Percentiles rank a stretch among this genome's conserved stretches.
phyloP scores from a whole-genome alignment of 1,284 basidiomycete genomes.

The Fistulinella staudtii region DNA sequence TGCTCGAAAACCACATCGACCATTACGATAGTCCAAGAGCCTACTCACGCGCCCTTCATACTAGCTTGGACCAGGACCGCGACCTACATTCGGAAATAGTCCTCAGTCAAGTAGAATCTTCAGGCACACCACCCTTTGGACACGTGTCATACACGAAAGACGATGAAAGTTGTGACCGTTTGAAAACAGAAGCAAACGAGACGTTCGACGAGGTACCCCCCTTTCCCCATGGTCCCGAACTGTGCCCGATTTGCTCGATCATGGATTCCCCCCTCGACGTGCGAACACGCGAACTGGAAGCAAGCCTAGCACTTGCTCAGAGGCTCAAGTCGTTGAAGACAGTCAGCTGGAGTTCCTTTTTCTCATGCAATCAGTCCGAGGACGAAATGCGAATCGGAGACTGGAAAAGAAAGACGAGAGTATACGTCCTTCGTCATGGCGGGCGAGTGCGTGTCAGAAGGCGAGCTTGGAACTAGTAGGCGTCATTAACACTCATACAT shows the following conservation, averaged over 20 bases:
- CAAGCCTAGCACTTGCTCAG: slow-evolving; percentile 42
- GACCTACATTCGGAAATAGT: slow-evolving; percentile 5
- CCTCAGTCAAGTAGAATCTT: slow-evolving; percentile 26
- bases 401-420: slow-evolving; percentile 31
- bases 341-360: slow-evolving; percentile 55
- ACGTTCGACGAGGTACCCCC: slow-evolving; percentile 17
- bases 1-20: slow-evolving; percentile 42
- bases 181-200: background rate
- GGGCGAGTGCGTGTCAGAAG: slow-evolving; percentile 42
- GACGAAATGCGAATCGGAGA: slow-evolving; percentile 17
- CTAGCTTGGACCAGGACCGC: slow-evolving; percentile 7
- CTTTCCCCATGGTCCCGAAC: slow-evolving; percentile 31
- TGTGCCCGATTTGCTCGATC: slow-evolving; percentile 28
- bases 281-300: slow-evolving; percentile 42
- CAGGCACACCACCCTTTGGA: slow-evolving; percentile 2
- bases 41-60: slow-evolving; percentile 17
- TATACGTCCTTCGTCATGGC: slow-evolving; percentile 36
- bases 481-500: background rate
- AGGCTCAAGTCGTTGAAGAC: slow-evolving; percentile 41
- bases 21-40: slow-evolving; percentile 33
- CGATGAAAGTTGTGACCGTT: slow-evolving; percentile 11
- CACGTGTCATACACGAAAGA: slow-evolving; percentile 24
- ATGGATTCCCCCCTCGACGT: slow-evolving; percentile 24
- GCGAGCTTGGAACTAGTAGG: slow-evolving; percentile 33
- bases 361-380: slow-evolving; percentile 24